These are phyloP conservation scores for Rhodofomes roseus DNA, from an alignment of 1,284 basidiomycete genomes.

Conservation along the genomic window DNA sequence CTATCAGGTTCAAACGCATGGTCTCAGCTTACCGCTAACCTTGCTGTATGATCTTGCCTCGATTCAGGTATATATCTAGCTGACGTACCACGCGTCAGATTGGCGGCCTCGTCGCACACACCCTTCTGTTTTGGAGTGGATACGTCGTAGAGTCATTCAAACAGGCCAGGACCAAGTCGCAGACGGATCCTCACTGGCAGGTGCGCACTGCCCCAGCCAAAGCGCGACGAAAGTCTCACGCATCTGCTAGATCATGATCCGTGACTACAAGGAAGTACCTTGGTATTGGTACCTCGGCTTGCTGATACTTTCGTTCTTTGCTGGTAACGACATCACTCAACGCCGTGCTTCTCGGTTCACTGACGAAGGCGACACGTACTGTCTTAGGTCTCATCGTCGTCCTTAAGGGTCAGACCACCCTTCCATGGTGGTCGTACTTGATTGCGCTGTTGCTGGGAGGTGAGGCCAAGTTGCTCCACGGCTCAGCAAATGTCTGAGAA, in stretches of 20 bases:
- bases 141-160: constrained; percentile 49
- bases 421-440: constrained; percentile 63
- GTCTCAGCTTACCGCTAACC: constrained; percentile 47
- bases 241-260: constrained; percentile 29
- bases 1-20: constrained; percentile 51
- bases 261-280: constrained; percentile 48
- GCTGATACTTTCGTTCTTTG: constrained; percentile 46
- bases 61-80: neutral
- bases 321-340: constrained; percentile 32
- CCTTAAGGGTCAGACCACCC: constrained; percentile 54
- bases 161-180: constrained; percentile 39
- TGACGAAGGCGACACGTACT: too few relatives aligned
- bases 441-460: constrained; percentile 30
- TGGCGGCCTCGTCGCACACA: constrained; percentile 60
- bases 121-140: constrained; percentile 55
- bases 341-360: too few relatives aligned
- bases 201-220: constrained; percentile 19
- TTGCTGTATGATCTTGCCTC: constrained; percentile 36
- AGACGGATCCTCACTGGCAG: constrained; percentile 59
- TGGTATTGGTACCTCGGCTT: constrained; percentile 53
- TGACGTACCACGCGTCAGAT: constrained; percentile 31
- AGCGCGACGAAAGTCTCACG: neutral
- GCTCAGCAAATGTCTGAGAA: neutral
- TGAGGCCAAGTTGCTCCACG: neutral
- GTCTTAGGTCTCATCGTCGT: constrained; percentile 59